Evolutionary conservation across 345 rosid genomes (phyloP).

Genomic region (Aquilaria yunnanensis): DNA sequence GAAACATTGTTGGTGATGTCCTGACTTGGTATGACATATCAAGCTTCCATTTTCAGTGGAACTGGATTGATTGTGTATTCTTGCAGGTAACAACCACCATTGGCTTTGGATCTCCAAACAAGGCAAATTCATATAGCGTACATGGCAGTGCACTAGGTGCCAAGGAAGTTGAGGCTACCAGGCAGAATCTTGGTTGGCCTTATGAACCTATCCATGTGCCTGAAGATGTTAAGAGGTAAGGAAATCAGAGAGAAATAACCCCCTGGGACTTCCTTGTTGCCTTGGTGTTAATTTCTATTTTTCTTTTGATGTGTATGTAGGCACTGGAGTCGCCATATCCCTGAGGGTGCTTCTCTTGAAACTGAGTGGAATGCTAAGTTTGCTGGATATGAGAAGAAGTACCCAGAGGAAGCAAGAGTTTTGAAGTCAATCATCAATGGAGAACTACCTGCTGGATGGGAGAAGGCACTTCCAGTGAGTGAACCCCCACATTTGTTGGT

Average conservation of each 20-base stretch:
- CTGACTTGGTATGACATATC: background rate
- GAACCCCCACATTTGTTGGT: conserved; percentile 6
- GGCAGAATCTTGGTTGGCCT: conserved; percentile 96
- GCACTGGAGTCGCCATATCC: conserved; percentile 91
- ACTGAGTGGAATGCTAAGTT: conserved; percentile 88
- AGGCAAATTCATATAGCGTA: conserved; percentile 89
- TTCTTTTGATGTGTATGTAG: conserved; percentile 27
- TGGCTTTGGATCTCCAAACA: conserved; percentile 98
- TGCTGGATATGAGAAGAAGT: conserved; percentile 84
- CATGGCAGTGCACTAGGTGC: conserved; percentile 97
- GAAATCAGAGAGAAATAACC: background rate
- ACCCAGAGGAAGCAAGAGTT: conserved; percentile 89
- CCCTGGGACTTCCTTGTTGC: background rate
- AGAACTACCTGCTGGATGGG: conserved; percentile 83
- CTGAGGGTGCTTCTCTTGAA: conserved; percentile 60
- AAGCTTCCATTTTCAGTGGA: background rate
- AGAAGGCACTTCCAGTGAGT: conserved; percentile 81
- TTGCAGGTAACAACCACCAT: conserved; percentile 81
- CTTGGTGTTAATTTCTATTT: conserved; percentile 3
- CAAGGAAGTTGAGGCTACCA: conserved; percentile 99
- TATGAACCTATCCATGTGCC: conserved; percentile 92
- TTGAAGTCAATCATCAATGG: conserved; percentile 72
- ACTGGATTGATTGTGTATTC: background rate
- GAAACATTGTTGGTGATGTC: background rate
- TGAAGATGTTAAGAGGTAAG: conserved; percentile 82